A percentile compares a stretch with the other conserved stretches of the same genome.
phyloP scores from a whole-genome alignment of 108 stramenopile genomes.

The Thalassiosira profunda region DNA sequence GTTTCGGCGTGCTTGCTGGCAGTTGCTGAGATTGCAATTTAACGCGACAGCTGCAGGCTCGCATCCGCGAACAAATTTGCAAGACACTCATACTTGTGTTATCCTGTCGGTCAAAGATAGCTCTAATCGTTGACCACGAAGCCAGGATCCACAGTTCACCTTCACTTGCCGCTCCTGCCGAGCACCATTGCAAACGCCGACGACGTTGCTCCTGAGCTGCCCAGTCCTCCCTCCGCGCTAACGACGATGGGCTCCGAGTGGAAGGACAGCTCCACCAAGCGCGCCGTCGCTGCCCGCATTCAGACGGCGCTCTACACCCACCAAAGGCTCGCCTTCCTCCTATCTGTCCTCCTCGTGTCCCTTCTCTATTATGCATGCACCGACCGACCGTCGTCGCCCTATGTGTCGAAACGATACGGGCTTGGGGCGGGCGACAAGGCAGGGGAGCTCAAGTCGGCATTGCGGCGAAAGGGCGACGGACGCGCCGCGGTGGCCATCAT shows the following conservation, averaged over 20 bases:
- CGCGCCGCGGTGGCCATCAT: constrained; percentile 51
- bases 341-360: constrained; percentile 14
- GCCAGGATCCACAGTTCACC: too few species aligned
- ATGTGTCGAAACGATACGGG: constrained; percentile 22
- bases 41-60: too few species aligned
- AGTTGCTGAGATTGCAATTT: too few species aligned
- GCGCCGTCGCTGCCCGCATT: neutral
- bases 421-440: constrained; percentile 28
- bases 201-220: too few species aligned
- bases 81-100: too few species aligned
- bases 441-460: constrained; percentile 21
- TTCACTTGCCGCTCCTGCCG: neutral
- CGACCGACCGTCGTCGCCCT: neutral
- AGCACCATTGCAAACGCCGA: too few species aligned
- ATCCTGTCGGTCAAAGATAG: too few species aligned
- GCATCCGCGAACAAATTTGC: too few species aligned
- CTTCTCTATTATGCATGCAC: constrained; percentile 4
- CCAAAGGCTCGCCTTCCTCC: constrained; percentile 12
- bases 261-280: neutral
- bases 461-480: constrained; percentile 31
- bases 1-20: too few species aligned
- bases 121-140: too few species aligned
- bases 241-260: constrained; percentile 1
- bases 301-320: constrained; percentile 18
- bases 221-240: too few species aligned